Evolutionary conservation across 495 filamentous ascomycete species (phyloP), one percentile per base, ranked within the genome.

Genomic region (Halenospora varia): DNA sequence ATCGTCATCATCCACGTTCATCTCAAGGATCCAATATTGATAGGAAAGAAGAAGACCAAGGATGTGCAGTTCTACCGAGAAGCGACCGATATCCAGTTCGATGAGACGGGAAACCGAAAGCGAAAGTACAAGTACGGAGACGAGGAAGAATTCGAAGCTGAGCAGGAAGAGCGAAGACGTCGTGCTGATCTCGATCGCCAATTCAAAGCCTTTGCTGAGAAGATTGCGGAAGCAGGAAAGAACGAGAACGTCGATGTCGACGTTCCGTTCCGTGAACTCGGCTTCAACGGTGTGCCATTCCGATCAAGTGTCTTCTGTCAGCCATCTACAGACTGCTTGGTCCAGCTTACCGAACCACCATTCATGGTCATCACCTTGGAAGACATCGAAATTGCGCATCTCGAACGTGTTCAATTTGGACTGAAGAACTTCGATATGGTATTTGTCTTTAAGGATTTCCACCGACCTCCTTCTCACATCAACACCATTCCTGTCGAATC

Each of bases 341-440:
- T 99, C 47, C 93, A 97, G 68, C 79, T 99, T 49, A 97, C 93
- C 10, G 95, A 99, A 66, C 93, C 92, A 17, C 95, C 95, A 2
- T 99, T 99, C 77, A 82, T 92, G 73, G 92, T 96, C 22, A 79
- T 99, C 62, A 96, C 92, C 0, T 78, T 99, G 35, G 90, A 92
- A 41, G 95, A 99, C 62, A 92, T 99, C 58, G 95, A 99, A 68
- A 82, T 96, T 65, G 95, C 93, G 25, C 95, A 99, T 76, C 74
- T 99, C 51, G 95, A 99, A 71, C 86, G 94, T 73, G 93, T 98
- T 15, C 92, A 95, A 80, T 99, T 97, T 65, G 95, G 95, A 20
- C 82, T 99, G 44, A 97, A 97, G 79, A 99, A 99, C 68, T 99
- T 99, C 70, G 95, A 99, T 72, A 83, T 97, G 62, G 95, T 97